Evolutionary conservation across 345 rosid species (phyloP), one percentile per base, ranked within the genome.

Genomic region (Camelina sativa): DNA sequence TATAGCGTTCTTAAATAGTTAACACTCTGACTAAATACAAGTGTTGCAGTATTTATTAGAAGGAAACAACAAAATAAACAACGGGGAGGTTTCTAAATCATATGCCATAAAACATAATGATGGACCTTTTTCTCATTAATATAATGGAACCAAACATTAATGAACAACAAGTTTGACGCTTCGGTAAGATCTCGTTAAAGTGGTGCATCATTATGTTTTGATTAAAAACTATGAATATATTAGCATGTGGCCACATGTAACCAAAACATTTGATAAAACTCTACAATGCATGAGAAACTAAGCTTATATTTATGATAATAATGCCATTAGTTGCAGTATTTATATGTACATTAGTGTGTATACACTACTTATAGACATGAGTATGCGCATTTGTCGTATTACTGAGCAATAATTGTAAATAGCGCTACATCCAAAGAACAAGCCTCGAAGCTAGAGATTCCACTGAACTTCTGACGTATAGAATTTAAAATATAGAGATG

Each of bases 231-330:
- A 62, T 4, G 67, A 67, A 30, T 59, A 67, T 28, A 38, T 59
- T 59, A 58, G 61, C 78, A 75, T 75, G 73, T 75, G 78, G 67
- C 67, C 78, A 67, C 62, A 37, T 75, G 62, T 59, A 67, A 50
- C 11, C 40, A 30, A 19, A 5, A 67, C 25, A 66, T 16, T 75
- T 59, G 73, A 48, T 59, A 46, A 46, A 59, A 38, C 59, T 47
- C 62, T 48, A 48, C 40, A 44, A 64, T 55, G 64, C 71, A 65
- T 65, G 54, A 52, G 62, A 54, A 8, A 41, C 15, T 57, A 20
- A 44, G 12, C 52, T 65, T 48, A 32, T 48, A 28, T 7, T 23
- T 37, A 38, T 23, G 71, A 65, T 55, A 32, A 53, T 56, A 20
- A 55, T 56, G 28, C 19, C 50, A 64, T 20, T 65, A 54, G 47